These are phyloP conservation scores for Akanthomyces dipterigenus DNA, from an alignment of 2,329 filamentous ascomycete genomes.

Conservation along the genomic window DNA sequence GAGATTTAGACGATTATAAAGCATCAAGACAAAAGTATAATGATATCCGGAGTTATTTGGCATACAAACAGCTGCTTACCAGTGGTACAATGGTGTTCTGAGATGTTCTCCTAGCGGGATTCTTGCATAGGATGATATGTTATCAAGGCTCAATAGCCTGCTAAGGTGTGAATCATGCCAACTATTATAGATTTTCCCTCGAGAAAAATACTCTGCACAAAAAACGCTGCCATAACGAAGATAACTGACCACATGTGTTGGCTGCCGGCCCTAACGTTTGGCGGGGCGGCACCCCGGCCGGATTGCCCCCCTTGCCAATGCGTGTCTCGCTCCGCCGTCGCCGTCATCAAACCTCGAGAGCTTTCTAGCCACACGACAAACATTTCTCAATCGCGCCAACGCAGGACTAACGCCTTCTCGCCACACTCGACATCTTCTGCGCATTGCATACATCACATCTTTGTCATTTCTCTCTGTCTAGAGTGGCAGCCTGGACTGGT, in stretches of 20 bases:
- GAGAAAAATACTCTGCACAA: too few relatives aligned
- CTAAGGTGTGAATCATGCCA: too few relatives aligned
- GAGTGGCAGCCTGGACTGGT: background rate
- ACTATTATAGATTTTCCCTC: too few relatives aligned
- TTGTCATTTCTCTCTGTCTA: background rate
- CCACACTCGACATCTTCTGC: background rate
- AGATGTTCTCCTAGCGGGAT: too few relatives aligned
- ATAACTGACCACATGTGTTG: too few relatives aligned
- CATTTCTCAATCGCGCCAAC: background rate
- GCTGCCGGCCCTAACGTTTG: background rate
- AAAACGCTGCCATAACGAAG: too few relatives aligned
- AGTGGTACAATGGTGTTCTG: too few relatives aligned
- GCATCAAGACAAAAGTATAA: background rate
- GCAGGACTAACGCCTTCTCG: background rate
- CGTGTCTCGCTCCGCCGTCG: background rate
- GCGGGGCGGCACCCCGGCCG: constrained; percentile 1
- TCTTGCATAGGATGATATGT: too few relatives aligned
- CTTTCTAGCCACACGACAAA: background rate
- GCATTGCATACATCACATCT: background rate
- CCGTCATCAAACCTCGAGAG: background rate
- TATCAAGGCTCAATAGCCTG: too few relatives aligned
- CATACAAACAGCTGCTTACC: too few relatives aligned
- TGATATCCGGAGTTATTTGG: too few relatives aligned
- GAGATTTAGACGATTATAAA: constrained; percentile 54
- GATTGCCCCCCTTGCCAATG: background rate